Evolutionary conservation across 2,329 filamentous ascomycete species (phyloP).

Genomic region (Trichoderma brevicompactum): DNA sequence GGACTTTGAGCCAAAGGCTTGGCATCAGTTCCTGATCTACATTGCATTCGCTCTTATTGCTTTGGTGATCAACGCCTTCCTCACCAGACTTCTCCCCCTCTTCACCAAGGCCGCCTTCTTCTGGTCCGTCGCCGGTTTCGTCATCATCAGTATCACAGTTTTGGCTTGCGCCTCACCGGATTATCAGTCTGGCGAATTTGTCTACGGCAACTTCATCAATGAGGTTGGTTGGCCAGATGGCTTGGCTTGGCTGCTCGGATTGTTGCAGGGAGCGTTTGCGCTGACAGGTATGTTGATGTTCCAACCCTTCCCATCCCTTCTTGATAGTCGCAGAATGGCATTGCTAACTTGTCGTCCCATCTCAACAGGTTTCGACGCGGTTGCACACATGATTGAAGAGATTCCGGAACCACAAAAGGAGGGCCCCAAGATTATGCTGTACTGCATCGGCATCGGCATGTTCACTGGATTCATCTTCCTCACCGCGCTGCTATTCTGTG

Average conservation of each 20-base stretch:
- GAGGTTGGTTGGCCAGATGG: conserved; percentile 71
- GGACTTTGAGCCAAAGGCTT: conserved; percentile 60
- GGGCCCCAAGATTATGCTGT: conserved; percentile 69
- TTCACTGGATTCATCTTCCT: conserved; percentile 67
- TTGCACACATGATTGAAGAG: conserved; percentile 59
- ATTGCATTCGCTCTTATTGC: conserved; percentile 64
- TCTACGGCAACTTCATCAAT: conserved; percentile 71
- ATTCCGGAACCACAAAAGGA: conserved; percentile 62
- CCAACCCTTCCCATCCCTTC: background rate
- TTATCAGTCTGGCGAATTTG: conserved; percentile 66
- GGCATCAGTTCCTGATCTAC: conserved; percentile 77
- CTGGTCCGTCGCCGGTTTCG: conserved; percentile 72
- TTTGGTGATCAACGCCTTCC: conserved; percentile 68
- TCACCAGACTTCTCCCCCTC: conserved; percentile 59
- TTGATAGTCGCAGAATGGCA: background rate
- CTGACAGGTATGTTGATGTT: conserved; percentile 42
- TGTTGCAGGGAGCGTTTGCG: conserved; percentile 57
- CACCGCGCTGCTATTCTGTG: conserved; percentile 65
- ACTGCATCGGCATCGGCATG: conserved; percentile 66
- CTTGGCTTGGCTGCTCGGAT: conserved; percentile 60
- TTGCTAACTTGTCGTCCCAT: conserved; percentile 6
- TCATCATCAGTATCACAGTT: conserved; percentile 71
- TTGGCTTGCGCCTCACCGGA: conserved; percentile 68
- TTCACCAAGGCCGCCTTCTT: conserved; percentile 72
- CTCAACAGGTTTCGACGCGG: conserved; percentile 50